phyloP scores from a whole-genome alignment of 306 rosid species.

The Cercis canadensis region DNA sequence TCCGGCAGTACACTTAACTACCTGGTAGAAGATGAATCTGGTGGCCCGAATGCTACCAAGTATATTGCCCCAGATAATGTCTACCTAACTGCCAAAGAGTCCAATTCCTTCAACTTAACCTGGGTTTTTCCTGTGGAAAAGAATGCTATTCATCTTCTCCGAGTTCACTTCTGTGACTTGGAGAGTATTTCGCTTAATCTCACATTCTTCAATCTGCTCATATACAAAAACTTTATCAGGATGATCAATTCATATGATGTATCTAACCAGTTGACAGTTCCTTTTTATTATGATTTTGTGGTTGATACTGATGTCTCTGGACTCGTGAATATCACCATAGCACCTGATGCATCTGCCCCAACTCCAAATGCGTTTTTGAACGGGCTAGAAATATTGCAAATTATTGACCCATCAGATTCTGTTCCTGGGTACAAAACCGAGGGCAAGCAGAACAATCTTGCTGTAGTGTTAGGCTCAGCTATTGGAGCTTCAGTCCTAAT shows the following conservation, averaged over 20 bases:
- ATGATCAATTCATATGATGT: accelerated
- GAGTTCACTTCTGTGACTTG: constrained; percentile 52
- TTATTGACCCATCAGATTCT: not conserved
- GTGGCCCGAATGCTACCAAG: not conserved
- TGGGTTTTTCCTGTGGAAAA: constrained; percentile 38
- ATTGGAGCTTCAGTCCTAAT: constrained; percentile 42
- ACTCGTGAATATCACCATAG: constrained; percentile 36
- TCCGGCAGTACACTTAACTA: accelerated
- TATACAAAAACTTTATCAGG: constrained; percentile 10
- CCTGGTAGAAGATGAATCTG: not conserved
- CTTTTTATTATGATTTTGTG: constrained; percentile 36
- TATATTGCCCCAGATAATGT: constrained; percentile 27
- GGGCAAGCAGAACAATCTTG: not conserved
- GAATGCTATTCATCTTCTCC: constrained; percentile 33
- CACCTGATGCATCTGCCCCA: not conserved
- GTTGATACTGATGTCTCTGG: constrained; percentile 37
- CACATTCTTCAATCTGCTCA: constrained; percentile 3
- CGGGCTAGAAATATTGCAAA: constrained; percentile 55
- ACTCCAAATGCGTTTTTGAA: constrained; percentile 38
- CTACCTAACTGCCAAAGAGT: constrained; percentile 35
- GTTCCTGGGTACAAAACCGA: not conserved
- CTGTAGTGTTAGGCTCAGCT: constrained; percentile 34
- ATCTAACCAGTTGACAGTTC: not conserved
- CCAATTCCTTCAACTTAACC: constrained; percentile 5
- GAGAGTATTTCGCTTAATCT: not conserved